These are phyloP conservation scores for Handroanthus guayacan DNA, from an alignment of 257 asterid species.

Conservation along the genomic window DNA sequence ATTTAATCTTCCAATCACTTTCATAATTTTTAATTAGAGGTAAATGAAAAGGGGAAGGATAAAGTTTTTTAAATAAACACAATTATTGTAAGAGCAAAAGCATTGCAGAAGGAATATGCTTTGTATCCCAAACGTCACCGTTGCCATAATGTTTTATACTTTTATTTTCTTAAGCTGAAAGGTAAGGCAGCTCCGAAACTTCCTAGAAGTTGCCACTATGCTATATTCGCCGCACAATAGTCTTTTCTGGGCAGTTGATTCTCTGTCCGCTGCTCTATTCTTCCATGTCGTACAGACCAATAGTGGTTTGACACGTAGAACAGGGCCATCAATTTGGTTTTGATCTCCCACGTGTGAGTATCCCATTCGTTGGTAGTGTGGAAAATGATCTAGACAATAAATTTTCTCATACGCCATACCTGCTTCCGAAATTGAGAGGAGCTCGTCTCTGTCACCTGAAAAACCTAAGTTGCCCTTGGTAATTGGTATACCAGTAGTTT, in stretches of 20 bases:
- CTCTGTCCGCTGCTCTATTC: not conserved
- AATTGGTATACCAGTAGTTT: not conserved
- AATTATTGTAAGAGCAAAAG: constrained; percentile 1
- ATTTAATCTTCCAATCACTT: no score
- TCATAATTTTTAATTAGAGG: no score
- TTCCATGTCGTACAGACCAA: not conserved
- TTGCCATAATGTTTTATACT: not conserved
- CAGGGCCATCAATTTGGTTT: not conserved
- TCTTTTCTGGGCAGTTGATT: not conserved
- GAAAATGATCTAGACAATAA: constrained; percentile 6
- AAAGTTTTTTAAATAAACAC: not conserved
- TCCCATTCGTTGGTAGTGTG: constrained; percentile 31
- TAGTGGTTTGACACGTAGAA: constrained; percentile 20
- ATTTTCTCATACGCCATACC: not conserved
- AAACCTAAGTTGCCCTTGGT: constrained; percentile 31
- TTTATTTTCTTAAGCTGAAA: constrained; percentile 25
- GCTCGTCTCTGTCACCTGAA: not conserved
- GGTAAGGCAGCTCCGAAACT: constrained; percentile 45
- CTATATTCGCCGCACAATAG: constrained; percentile 6
- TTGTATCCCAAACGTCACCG: constrained; percentile 32
- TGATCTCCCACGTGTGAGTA: not conserved
- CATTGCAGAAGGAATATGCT: constrained; percentile 47
- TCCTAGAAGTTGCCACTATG: constrained; percentile 19
- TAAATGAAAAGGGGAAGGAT: no score
- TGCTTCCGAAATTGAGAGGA: not conserved